Evolutionary conservation across 139 green algal species (phyloP).

Genomic region (Nannochloris sp.): DNA sequence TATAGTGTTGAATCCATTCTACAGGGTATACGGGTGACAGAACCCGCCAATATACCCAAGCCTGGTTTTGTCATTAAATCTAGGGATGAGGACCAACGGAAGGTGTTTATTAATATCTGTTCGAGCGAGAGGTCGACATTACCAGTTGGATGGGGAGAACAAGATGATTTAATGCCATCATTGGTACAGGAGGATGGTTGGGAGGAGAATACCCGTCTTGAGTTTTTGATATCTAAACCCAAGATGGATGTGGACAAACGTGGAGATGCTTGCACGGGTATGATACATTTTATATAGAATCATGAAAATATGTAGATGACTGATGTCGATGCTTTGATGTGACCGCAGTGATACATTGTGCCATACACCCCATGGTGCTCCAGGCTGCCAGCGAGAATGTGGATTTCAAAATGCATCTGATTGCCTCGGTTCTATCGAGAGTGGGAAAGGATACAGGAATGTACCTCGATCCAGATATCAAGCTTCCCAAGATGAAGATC

Average conservation of each 20-base stretch:
- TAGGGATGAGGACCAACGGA: neutral
- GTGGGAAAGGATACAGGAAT: neutral
- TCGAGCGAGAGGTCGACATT: neutral
- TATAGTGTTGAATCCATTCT: neutral
- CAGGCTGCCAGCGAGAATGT: neutral
- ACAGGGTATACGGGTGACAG: neutral
- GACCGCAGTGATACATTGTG: conserved; percentile 6
- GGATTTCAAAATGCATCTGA: conserved; percentile 4
- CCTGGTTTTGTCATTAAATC: conserved; percentile 10
- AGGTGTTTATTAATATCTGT: conserved; percentile 16
- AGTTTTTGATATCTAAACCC: too few relatives aligned
- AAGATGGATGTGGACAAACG: too few relatives aligned
- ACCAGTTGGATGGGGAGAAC: neutral
- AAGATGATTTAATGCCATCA: neutral
- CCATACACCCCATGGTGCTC: neutral
- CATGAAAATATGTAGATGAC: too few relatives aligned
- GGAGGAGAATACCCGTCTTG: too few relatives aligned
- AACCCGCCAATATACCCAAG: neutral
- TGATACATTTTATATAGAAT: too few relatives aligned
- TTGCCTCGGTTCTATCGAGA: neutral
- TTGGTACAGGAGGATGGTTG: too few relatives aligned
- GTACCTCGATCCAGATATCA: conserved; percentile 1
- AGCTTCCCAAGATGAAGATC: conserved; percentile 11
- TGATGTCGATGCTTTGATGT: neutral
- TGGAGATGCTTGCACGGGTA: too few relatives aligned